phyloP scores from a whole-genome alignment of 306 rosid genomes.

The Alnus rubra region DNA sequence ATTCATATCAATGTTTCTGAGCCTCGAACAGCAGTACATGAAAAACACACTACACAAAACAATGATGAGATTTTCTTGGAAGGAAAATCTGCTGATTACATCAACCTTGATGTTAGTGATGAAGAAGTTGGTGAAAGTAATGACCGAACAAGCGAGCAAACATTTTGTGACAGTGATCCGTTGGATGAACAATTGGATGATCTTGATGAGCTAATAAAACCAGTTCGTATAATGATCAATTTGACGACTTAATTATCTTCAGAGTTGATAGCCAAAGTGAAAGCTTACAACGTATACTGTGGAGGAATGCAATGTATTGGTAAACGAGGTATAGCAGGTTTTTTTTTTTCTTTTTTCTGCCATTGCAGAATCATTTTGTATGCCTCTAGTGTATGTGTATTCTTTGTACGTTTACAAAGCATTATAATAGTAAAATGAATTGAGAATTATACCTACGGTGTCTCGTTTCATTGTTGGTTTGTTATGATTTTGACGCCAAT shows the following conservation, averaged over 20 bases:
- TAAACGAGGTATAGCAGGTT: constrained; percentile 4
- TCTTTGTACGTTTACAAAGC: neutral
- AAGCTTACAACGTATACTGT: neutral
- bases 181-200: constrained; percentile 46
- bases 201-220: constrained; percentile 59
- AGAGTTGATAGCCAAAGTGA: constrained; percentile 25
- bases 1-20: constrained; percentile 31
- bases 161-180: constrained; percentile 37
- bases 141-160: constrained; percentile 30
- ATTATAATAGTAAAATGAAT: neutral
- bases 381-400: neutral
- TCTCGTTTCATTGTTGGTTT: neutral
- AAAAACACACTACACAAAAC: constrained; percentile 29
- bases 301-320: constrained; percentile 6
- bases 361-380: neutral
- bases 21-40: constrained; percentile 31
- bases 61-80: constrained; percentile 25
- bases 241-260: constrained; percentile 13
- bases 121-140: constrained; percentile 43
- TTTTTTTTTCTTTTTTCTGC: neutral
- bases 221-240: constrained; percentile 47
- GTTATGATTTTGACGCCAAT: neutral
- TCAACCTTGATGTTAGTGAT: constrained; percentile 51
- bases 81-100: constrained; percentile 52
- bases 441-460: neutral